Percentiles rank a stretch among this genome's conserved stretches.
These are phyloP conservation scores for Thozetella sp. DNA, from an alignment of 495 filamentous ascomycete genomes.

Conservation along the genomic window DNA sequence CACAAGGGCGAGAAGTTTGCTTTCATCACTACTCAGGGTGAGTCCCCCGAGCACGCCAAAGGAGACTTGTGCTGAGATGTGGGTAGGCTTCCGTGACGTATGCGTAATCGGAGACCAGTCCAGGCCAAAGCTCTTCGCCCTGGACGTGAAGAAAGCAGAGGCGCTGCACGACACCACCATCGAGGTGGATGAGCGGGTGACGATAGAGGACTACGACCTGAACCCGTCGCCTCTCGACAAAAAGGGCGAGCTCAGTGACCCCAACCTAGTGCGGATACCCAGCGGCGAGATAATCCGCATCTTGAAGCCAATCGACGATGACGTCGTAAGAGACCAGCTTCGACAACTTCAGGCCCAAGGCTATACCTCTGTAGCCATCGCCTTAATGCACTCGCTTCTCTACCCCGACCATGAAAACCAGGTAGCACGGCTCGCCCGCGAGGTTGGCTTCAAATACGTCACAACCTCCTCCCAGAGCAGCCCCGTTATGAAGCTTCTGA, in stretches of 20 bases:
- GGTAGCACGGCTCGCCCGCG: neutral
- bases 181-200: neutral
- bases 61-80: neutral
- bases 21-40: neutral
- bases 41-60: neutral
- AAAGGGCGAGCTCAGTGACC: neutral
- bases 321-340: neutral
- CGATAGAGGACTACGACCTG: slow-evolving; percentile 1
- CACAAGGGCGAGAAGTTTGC: slow-evolving; percentile 1
- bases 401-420: neutral
- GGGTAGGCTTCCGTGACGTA: neutral
- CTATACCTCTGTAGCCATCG: neutral
- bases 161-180: neutral
- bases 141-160: neutral
- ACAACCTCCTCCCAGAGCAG: neutral
- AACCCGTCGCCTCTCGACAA: neutral
- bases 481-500: neutral
- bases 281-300: slow-evolving; percentile 1
- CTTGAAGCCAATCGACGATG: neutral
- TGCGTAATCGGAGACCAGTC: neutral
- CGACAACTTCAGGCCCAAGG: neutral
- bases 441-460: neutral
- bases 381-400: neutral
- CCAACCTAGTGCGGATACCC: neutral
- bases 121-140: neutral